These are phyloP conservation scores for Tricladium varicosporioides DNA, from an alignment of 2,329 filamentous ascomycete species.

Conservation along the genomic window DNA sequence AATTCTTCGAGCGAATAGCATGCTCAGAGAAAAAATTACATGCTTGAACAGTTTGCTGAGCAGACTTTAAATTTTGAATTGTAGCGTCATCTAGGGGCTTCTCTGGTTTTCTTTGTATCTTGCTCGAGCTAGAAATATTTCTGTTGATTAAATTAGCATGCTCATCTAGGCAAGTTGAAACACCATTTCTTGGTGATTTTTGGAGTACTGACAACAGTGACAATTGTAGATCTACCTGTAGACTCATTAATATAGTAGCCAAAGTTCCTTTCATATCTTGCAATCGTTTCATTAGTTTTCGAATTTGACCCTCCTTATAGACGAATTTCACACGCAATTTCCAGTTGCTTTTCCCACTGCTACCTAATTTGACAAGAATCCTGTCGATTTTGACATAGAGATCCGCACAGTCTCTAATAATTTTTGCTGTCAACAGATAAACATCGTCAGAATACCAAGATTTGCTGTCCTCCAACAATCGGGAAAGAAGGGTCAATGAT, in stretches of 20 bases:
- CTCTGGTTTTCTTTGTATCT: constrained; percentile 9
- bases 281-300: constrained; percentile 20
- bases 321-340: constrained; percentile 24
- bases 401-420: constrained; percentile 23
- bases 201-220: constrained; percentile 22
- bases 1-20: background rate
- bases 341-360: constrained; percentile 21
- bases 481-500: constrained; percentile 20
- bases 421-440: constrained; percentile 23
- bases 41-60: constrained; percentile 10
- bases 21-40: constrained; percentile 10
- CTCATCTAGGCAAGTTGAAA: background rate
- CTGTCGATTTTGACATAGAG: constrained; percentile 25
- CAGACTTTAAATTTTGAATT: constrained; percentile 13
- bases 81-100: constrained; percentile 17
- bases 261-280: constrained; percentile 25
- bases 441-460: constrained; percentile 21
- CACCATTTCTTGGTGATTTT: background rate
- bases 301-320: constrained; percentile 23
- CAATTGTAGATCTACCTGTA: constrained; percentile 25
- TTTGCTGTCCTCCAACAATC: constrained; percentile 19
- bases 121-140: constrained; percentile 20
- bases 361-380: constrained; percentile 17
- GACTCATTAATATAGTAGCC: constrained; percentile 24
- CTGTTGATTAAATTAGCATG: constrained; percentile 2